A percentile compares a stretch with the other conserved stretches of the same genome.
phyloP scores from a whole-genome alignment of 2,329 filamentous ascomycete species.

The Coniochaeta sp. region DNA sequence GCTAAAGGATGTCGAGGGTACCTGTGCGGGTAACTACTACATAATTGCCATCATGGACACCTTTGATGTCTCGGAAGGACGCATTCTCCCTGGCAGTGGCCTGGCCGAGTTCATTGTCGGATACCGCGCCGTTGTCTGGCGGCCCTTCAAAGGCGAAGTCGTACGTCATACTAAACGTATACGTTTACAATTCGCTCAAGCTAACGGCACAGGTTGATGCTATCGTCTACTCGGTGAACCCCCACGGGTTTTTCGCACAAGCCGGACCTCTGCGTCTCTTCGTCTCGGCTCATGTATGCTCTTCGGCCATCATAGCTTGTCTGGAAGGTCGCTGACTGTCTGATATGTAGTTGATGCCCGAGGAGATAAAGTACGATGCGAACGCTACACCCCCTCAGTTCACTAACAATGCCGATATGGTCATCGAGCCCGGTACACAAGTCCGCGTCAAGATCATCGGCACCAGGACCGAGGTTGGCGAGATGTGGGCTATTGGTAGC shows the following conservation, averaged over 20 bases:
- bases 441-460: constrained; percentile 92
- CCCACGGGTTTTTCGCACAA: constrained; percentile 83
- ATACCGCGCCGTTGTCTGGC: constrained; percentile 95
- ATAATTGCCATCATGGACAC: constrained; percentile 98
- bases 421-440: constrained; percentile 89
- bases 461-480: constrained; percentile 84
- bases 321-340: not conserved
- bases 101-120: constrained; percentile 91
- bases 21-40: constrained; percentile 91
- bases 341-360: constrained; percentile 67
- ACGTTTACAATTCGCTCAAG: not conserved
- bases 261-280: constrained; percentile 74
- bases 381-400: constrained; percentile 96
- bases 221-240: constrained; percentile 84
- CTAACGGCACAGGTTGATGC: constrained; percentile 68
- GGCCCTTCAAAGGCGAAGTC: constrained; percentile 96
- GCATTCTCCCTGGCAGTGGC: constrained; percentile 85
- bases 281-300: constrained; percentile 70
- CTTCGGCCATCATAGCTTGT: not conserved
- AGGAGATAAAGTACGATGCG: constrained; percentile 87
- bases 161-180: constrained; percentile 51
- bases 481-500: constrained; percentile 95
- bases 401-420: constrained; percentile 88
- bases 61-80: constrained; percentile 87
- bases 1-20: constrained; percentile 88